A percentile compares a stretch with the other conserved stretches of the same genome.
phyloP scores from a whole-genome alignment of 2,329 filamentous ascomycete species.

The Aspergillus luchuensis region DNA sequence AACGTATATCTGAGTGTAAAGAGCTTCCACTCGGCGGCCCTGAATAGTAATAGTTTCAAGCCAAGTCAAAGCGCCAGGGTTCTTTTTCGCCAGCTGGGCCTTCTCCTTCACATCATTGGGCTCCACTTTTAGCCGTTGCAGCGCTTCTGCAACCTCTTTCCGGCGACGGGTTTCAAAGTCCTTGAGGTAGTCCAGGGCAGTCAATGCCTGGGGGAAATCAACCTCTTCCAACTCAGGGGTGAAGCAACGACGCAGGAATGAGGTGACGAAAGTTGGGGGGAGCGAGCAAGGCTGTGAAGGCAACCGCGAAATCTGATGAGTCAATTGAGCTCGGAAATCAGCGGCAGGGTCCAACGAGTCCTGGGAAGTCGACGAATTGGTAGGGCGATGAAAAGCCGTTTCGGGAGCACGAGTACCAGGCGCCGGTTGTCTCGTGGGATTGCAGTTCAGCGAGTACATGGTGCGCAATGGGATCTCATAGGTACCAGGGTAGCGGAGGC shows the following conservation, averaged over 20 bases:
- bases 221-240: slow-evolving; percentile 58
- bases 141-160: slow-evolving; percentile 58
- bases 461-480: slow-evolving; percentile 69
- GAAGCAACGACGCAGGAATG: slow-evolving; percentile 63
- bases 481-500: slow-evolving; percentile 61
- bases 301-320: slow-evolving; percentile 58
- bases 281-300: slow-evolving; percentile 63
- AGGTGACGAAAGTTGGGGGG: slow-evolving; percentile 64
- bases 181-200: slow-evolving; percentile 66
- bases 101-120: slow-evolving; percentile 51
- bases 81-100: slow-evolving; percentile 52
- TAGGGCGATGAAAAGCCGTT: slow-evolving; percentile 39
- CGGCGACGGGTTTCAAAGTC: slow-evolving; percentile 63
- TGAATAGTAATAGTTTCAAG: slow-evolving; percentile 54
- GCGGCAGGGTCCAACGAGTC: slow-evolving; percentile 40
- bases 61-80: slow-evolving; percentile 60
- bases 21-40: slow-evolving; percentile 54
- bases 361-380: slow-evolving; percentile 30
- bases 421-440: slow-evolving; percentile 47
- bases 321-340: slow-evolving; percentile 46
- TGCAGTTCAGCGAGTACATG: slow-evolving; percentile 68
- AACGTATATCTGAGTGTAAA: slow-evolving; percentile 65
- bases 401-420: slow-evolving; percentile 31
- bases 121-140: slow-evolving; percentile 56
- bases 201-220: slow-evolving; percentile 67